A percentile compares a stretch with the other conserved stretches of the same genome.
Conservation (phyloP, 257 asterid species). For the Hygrophila difformis region DNA sequence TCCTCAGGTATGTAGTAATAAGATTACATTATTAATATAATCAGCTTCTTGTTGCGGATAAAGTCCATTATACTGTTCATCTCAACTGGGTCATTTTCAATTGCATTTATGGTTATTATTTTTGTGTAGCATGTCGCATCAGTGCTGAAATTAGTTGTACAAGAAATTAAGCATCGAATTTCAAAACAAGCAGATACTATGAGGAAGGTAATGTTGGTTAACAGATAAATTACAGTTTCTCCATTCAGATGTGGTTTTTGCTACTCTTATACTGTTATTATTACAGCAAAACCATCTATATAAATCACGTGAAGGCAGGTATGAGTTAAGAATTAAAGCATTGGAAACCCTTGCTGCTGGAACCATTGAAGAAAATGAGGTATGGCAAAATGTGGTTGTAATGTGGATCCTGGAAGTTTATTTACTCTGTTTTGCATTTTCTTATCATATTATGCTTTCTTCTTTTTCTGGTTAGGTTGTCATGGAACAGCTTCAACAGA, state of each 20-base stretch:
- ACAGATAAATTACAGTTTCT: constrained; percentile 12
- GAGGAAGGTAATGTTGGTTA: constrained; percentile 51
- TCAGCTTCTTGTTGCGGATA: constrained; percentile 3
- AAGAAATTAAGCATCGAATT: constrained; percentile 83
- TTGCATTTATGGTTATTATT: constrained; percentile 20
- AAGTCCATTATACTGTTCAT: not conserved
- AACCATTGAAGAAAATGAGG: constrained; percentile 83
- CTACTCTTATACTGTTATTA: constrained; percentile 14
- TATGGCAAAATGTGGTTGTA: constrained; percentile 18
- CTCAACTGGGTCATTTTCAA: constrained; percentile 12
- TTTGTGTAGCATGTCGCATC: constrained; percentile 65
- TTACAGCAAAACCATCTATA: constrained; percentile 71
- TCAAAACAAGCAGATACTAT: constrained; percentile 50
- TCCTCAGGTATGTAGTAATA: constrained; percentile 57
- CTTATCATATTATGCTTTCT: constrained; percentile 8
- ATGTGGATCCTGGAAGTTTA: constrained; percentile 6
- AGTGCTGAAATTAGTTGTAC: constrained; percentile 65
- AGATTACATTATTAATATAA: constrained; percentile 12
- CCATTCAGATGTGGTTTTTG: constrained; percentile 6
- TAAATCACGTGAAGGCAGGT: constrained; percentile 78
- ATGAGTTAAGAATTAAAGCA: constrained; percentile 57
- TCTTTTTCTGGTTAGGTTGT: constrained; percentile 45
- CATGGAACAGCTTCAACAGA: constrained; percentile 42
- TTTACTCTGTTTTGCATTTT: constrained; percentile 3
- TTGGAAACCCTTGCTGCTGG: constrained; percentile 78